Evolutionary conservation across 352 stramenopile species (phyloP), one percentile per base, ranked within the genome.

Genomic region (Phytophthora pluvialis): DNA sequence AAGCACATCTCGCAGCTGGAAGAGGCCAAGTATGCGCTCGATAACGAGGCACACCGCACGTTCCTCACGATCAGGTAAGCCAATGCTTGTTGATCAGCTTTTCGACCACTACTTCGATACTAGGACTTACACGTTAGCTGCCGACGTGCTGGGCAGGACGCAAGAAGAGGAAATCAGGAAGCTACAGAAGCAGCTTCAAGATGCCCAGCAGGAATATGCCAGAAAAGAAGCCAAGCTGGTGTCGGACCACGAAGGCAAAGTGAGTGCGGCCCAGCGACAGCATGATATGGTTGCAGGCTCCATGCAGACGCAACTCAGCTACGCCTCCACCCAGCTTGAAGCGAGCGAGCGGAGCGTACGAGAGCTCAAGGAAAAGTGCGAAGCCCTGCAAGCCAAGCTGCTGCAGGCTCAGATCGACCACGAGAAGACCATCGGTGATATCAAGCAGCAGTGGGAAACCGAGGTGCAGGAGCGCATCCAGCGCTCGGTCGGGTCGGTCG

Each of bases 1-100:
- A 83, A 84, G 58, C 64, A 79, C 31, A 75, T 91, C 10, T 66
- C 73, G 0, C 75, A 88, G 31, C 51, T 95, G 4, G 80, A 91
- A 65, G 81, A 85, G 49, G 48, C 79, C 15, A 89, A 88, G 55
- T 93, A 85, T 60, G 63, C 57, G 0, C 73, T 89, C 10, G 76
- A 91, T 45, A 83, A 73, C 36, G 71, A 89, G 36, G 18, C 88
- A 1, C 78, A 90, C 38, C 80, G 75, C 1, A 54, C 78, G 15
- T 70, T 58, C 18, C 55, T 89, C 31, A 65, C 70, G 2, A 54
- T 72, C n/a, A 64, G 75, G 80, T 88, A 75, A 25, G 68, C 40
- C 7, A 25, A 51, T 7, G 15, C 29, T 60, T 25, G 26, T 44
- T 32, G 13, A 4, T 32, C 28, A 28, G 29, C 26, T 29, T 32